Base-by-base conservation (phyloP, 1,284 basidiomycete genomes). In the Cutaneotrichosporon sp. region DNA sequence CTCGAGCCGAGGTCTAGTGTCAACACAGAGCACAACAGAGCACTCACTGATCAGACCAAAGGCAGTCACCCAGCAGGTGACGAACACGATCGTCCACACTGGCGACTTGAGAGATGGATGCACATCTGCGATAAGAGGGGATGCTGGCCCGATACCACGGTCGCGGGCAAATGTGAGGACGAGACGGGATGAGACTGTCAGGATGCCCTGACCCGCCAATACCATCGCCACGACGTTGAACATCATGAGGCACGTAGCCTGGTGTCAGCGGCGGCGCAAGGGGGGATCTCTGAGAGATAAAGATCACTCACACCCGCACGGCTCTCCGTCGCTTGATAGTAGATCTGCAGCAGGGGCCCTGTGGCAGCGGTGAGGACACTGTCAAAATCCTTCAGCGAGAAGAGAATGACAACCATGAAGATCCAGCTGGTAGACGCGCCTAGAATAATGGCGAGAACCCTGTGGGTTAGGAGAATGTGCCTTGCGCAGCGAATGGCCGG, bases 1-100 rank as follows among this genome's bases (percentile, higher is more conserved):
- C 63, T 81, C 71, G 51, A 84, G 68, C 53, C 84, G 46, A 78
- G 52, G 56, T 79, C 84, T 3, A 64, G 25, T 5, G 29, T 49
- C 8, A 49, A 35, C 22, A 14, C 29, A 31, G 29, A 31, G 29
- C 29, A 31, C 10, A 31, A 14, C 29, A 31, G 29, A 31, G 10
- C 29, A 44, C 37, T 64, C 39, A 42, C 39, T 84, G 74, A 52
- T 82, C 63, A 60, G 81, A 75, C 69, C 72, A 33, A 72, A 73
- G 38, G 74, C 61, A 44, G 70, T 57, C 42, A 67, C 66, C 51
- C 84, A 77, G 3, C 61, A 50, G 0, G 81, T 37, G 49, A 56
- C 35, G 14, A 63, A 22, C 10, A 57, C 45, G 34, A 62, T 46
- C 4, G 59, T 57, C 26, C 48, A 57, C 39, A 66, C 46, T 7